These are phyloP conservation scores for Penicillium manginii DNA, from an alignment of 495 filamentous ascomycete genomes.

Conservation along the genomic window DNA sequence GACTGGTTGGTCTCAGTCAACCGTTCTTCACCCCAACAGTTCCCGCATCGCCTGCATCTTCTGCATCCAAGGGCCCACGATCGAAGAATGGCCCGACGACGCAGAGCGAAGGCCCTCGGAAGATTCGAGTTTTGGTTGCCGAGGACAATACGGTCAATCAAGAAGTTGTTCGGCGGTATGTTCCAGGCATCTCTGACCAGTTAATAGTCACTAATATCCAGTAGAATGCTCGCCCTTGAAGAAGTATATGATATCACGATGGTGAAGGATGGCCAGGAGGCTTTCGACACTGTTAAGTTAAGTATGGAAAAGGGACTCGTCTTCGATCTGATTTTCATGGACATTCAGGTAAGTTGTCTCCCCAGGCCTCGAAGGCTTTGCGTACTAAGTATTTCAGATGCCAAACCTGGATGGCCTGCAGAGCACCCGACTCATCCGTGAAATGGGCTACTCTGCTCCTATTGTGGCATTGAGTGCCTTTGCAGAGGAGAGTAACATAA, in stretches of 20 bases:
- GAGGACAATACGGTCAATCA: conserved; percentile 97
- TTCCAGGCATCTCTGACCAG: neutral
- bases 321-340: conserved; percentile 92
- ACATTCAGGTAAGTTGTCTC: conserved; percentile 55
- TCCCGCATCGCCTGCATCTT: conserved; percentile 30
- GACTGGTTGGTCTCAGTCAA: conserved; percentile 80
- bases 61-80: conserved; percentile 36
- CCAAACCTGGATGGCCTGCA: conserved; percentile 89
- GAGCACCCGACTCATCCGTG: conserved; percentile 82
- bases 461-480: conserved; percentile 93
- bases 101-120: conserved; percentile 47
- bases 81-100: conserved; percentile 41
- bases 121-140: conserved; percentile 83
- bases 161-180: conserved; percentile 74
- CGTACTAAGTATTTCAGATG: conserved; percentile 59
- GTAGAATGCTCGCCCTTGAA: conserved; percentile 66
- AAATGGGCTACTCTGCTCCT: conserved; percentile 84
- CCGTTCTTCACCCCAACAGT: conserved; percentile 78
- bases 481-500: conserved; percentile 86
- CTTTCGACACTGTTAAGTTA: conserved; percentile 80
- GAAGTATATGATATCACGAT: conserved; percentile 76
- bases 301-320: conserved; percentile 71
- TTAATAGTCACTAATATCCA: neutral
- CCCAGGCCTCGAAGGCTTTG: conserved; percentile 14
- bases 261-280: conserved; percentile 87